Conservation (phyloP, 805 yeast species). For the Lipomyces mesembrius region DNA sequence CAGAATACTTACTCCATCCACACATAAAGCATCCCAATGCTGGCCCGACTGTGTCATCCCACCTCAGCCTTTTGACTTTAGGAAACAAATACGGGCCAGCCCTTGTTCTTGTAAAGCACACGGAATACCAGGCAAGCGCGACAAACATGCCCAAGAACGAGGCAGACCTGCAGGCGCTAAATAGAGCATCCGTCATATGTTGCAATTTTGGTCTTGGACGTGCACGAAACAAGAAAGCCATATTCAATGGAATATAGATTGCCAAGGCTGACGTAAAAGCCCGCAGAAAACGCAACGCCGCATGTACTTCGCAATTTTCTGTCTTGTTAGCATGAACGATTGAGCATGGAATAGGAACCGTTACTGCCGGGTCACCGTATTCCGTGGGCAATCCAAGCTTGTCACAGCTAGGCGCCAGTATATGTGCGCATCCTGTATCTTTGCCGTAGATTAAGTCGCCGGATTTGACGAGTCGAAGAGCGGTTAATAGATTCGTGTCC, state of each 20-base stretch:
- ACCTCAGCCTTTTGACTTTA: conserved; percentile 44
- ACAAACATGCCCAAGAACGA: conserved; percentile 53
- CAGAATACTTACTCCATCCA: conserved; percentile 51
- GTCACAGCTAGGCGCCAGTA: conserved; percentile 46
- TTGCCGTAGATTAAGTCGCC: conserved; percentile 49
- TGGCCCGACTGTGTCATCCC: conserved; percentile 51
- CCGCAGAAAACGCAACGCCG: conserved; percentile 52
- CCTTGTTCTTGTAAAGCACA: conserved; percentile 52
- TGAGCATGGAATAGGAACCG: conserved; percentile 47
- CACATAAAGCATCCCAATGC: conserved; percentile 50
- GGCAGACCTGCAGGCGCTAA: conserved; percentile 50
- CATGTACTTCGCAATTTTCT: conserved; percentile 53
- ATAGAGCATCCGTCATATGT: conserved; percentile 35
- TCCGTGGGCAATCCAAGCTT: conserved; percentile 47
- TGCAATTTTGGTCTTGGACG: conserved; percentile 32
- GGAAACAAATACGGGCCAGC: conserved; percentile 51
- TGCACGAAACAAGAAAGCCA: conserved; percentile 43
- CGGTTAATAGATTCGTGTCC: conserved; percentile 50
- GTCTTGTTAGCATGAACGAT: conserved; percentile 51
- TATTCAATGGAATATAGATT: conserved; percentile 52
- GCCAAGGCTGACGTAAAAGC: conserved; percentile 51
- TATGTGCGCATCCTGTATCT: conserved; percentile 42
- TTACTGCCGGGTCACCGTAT: conserved; percentile 42
- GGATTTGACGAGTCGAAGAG: conserved; percentile 46
- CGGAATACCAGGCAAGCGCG: conserved; percentile 54